Evolutionary conservation across 1,284 basidiomycete genomes (phyloP), one percentile per base, ranked within the genome.

Genomic region (Rhodotorula sp.): DNA sequence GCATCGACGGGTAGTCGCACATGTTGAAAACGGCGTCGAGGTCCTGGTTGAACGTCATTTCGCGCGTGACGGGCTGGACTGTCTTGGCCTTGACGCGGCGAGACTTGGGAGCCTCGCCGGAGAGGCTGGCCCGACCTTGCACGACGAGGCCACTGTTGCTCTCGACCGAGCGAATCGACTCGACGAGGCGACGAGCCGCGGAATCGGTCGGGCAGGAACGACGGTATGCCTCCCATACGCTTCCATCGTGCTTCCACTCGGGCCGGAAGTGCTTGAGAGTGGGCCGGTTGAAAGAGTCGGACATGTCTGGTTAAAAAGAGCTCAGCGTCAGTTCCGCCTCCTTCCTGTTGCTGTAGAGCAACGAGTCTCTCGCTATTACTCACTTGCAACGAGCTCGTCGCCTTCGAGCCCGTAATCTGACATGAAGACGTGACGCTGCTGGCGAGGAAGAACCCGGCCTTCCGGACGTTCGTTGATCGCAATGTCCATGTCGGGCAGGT

Each of bases 381-480:
- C 68, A 83, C 82, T 79, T 12, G 53, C 37, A 1, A 62, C 62
- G 22, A 68, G 69, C 66, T 74, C 69, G 20, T 70, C 48, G 22
- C 71, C 73, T 22, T 75, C 74, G 22, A 75, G 66, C 4, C 74
- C 74, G 26, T 74, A 75, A 58, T 75, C 74, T 3, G 68, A 60
- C 72, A 66, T 70, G 53, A 58, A 64, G 46, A 75, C 66, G 37
- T 60, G 59, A 55, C 66, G 61, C 83, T 80, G 53, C 84, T 83
- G 79, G 89, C 87, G 79, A 91, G 92, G 92, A 91, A 97, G 84
- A 18, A 96, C 88, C 29, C 94, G 89, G 20, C 93, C 91, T 82
- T 97, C 94, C 1, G 93, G 89, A 82, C 90, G 91, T 53, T 91
- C 87, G 77, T 96, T 96, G 82, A 96, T 87, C 0, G 94, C 87